Conservation (phyloP, 352 stramenopile genomes). For the Achlya hypogyna region DNA sequence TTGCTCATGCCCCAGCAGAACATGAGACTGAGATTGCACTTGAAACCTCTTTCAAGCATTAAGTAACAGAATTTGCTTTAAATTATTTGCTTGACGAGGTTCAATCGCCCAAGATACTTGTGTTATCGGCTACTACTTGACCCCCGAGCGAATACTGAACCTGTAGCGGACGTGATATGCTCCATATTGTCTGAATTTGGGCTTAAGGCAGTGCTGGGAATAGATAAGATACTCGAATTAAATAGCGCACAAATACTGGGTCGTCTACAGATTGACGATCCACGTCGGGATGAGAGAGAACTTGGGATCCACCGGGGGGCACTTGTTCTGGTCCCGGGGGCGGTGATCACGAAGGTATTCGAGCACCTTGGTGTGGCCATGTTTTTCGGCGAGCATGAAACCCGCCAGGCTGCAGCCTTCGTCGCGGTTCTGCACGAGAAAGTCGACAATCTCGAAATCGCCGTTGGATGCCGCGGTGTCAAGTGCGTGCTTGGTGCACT, state of each 20-base stretch:
- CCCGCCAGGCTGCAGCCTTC: not conserved
- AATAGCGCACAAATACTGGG: not conserved
- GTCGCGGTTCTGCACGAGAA: not conserved
- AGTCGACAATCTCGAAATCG: not conserved
- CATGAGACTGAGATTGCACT: too few species aligned
- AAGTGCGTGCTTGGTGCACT: slow-evolving; percentile 5
- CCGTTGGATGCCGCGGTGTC: slow-evolving; percentile 3
- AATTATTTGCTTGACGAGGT: too few species aligned
- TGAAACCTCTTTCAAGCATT: too few species aligned
- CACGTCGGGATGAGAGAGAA: not conserved
- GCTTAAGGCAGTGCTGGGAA: not conserved
- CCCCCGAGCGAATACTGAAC: too few species aligned
- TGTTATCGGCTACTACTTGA: too few species aligned
- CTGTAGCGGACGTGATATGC: too few species aligned
- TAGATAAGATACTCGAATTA: slow-evolving; percentile 4
- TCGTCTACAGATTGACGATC: not conserved
- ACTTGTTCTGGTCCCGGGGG: not conserved
- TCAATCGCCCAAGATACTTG: too few species aligned
- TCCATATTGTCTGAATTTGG: too few species aligned
- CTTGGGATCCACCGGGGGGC: not conserved
- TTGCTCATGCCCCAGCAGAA: too few species aligned
- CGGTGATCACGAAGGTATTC: not conserved
- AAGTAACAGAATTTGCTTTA: too few species aligned
- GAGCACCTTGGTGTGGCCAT: slow-evolving; percentile 8
- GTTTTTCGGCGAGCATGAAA: not conserved